Evolutionary conservation across 805 yeast genomes (phyloP).

Genomic region (Metschnikowia shivogae): DNA sequence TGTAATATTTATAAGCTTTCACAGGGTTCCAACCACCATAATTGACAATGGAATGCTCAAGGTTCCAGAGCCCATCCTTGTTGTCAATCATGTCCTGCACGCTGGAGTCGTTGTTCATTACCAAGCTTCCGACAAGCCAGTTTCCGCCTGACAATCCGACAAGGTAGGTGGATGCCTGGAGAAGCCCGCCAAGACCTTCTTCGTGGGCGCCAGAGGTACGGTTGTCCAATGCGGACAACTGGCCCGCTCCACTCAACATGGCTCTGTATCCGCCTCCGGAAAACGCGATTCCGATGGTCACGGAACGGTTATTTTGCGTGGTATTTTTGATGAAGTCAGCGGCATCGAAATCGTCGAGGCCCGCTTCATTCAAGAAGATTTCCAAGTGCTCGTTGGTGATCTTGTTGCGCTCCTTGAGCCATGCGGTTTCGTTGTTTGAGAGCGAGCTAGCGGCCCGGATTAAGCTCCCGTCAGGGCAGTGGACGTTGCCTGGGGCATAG

Average conservation of each 20-base stretch:
- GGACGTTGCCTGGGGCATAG: conserved; percentile 17
- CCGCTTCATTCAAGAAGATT: conserved; percentile 43
- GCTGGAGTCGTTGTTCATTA: conserved; percentile 54
- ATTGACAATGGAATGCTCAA: conserved; percentile 22
- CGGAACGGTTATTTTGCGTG: conserved; percentile 31
- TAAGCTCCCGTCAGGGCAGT: conserved; percentile 14
- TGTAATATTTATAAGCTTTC: conserved; percentile 20
- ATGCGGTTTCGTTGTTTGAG: conserved; percentile 11
- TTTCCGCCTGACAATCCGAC: conserved; percentile 37
- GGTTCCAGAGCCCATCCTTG: conserved; percentile 33
- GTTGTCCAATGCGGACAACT: conserved; percentile 72
- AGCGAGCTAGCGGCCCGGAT: conserved; percentile 13
- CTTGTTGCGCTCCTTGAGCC: conserved; percentile 22
- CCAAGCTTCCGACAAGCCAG: conserved; percentile 63
- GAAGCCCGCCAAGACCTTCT: conserved; percentile 19
- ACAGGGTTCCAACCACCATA: conserved; percentile 24
- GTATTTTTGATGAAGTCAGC: conserved; percentile 33
- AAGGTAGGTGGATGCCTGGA: conserved; percentile 19
- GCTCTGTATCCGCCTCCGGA: conserved; percentile 93
- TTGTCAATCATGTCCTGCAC: conserved; percentile 36
- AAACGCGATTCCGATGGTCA: conserved; percentile 54
- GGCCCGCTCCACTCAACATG: conserved; percentile 83
- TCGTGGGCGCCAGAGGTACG: conserved; percentile 43
- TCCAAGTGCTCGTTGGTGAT: conserved; percentile 44
- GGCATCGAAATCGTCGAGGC: conserved; percentile 46